These are phyloP conservation scores for Haematococcus lacustris DNA, from an alignment of 139 green algal species.

Conservation along the genomic window DNA sequence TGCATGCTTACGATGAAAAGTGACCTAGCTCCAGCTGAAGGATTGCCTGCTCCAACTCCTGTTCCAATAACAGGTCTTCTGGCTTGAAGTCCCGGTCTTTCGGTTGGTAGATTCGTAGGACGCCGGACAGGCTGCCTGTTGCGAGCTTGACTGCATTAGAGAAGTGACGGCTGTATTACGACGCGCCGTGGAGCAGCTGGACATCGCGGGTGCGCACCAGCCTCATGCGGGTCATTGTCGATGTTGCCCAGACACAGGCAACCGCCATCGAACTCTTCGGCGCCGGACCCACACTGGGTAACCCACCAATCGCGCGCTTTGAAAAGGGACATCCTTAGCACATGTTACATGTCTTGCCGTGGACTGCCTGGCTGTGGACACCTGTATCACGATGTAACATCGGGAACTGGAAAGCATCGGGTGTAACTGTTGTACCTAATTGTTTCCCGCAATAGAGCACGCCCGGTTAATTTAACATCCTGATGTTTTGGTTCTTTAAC, in stretches of 20 bases:
- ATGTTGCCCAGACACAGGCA: conserved; percentile 44
- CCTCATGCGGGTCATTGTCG: conserved; percentile 31
- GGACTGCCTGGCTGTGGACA: no score
- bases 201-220: background rate
- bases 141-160: conserved; percentile 46
- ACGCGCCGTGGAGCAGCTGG: background rate
- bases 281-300: conserved; percentile 24
- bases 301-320: conserved; percentile 51
- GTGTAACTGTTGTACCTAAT: no score
- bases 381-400: no score
- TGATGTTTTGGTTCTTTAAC: no score
- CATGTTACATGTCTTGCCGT: no score
- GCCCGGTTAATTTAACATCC: no score
- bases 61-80: conserved; percentile 49
- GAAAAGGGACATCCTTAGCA: conserved; percentile 46
- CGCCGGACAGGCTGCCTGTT: conserved; percentile 50
- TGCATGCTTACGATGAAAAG: conserved; percentile 33
- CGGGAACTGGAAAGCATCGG: no score
- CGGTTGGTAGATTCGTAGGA: conserved; percentile 49
- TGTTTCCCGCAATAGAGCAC: no score
- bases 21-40: conserved; percentile 40
- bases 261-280: conserved; percentile 54
- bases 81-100: conserved; percentile 28
- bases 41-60: conserved; percentile 41
- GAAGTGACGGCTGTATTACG: background rate